Evolutionary conservation across 495 filamentous ascomycete species (phyloP).

Genomic region (Hyaloscypha bicolor): DNA sequence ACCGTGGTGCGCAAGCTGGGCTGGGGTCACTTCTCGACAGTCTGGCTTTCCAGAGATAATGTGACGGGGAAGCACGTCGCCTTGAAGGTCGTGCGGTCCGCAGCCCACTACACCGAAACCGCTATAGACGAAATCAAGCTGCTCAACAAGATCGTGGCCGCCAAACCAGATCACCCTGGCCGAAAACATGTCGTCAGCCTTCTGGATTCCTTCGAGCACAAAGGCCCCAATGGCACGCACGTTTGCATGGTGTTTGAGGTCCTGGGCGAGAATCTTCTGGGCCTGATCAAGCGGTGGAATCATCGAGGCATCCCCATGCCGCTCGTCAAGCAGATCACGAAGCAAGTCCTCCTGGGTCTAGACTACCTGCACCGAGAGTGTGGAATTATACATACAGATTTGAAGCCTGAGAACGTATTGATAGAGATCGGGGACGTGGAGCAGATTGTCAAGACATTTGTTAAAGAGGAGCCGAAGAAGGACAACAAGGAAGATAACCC

Average conservation of each 20-base stretch:
- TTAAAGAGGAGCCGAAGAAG: conserved; percentile 78
- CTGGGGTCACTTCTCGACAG: conserved; percentile 98
- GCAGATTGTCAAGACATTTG: conserved; percentile 91
- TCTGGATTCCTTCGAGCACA: conserved; percentile 95
- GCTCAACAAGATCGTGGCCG: conserved; percentile 92
- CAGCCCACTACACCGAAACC: conserved; percentile 97
- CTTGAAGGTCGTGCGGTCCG: conserved; percentile 95
- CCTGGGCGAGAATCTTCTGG: conserved; percentile 91
- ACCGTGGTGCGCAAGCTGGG: conserved; percentile 95
- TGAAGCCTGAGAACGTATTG: conserved; percentile 97
- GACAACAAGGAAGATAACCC: conserved; percentile 84
- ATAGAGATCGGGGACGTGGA: conserved; percentile 99
- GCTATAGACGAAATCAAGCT: conserved; percentile 99
- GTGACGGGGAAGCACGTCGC: conserved; percentile 92
- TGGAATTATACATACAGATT: conserved; percentile 97
- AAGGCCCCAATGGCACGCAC: conserved; percentile 93
- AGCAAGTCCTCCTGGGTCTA: conserved; percentile 92
- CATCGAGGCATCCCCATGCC: conserved; percentile 95
- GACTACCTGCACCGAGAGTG: conserved; percentile 98
- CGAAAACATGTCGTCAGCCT: conserved; percentile 93
- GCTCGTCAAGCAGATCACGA: conserved; percentile 97
- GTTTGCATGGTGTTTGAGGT: conserved; percentile 99
- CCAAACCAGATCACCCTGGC: conserved; percentile 91
- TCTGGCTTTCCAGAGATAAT: conserved; percentile 95
- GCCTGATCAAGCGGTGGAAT: conserved; percentile 97